phyloP scores from a whole-genome alignment of 2,329 filamentous ascomycete species.

The Scleromitrula shiraiana region DNA sequence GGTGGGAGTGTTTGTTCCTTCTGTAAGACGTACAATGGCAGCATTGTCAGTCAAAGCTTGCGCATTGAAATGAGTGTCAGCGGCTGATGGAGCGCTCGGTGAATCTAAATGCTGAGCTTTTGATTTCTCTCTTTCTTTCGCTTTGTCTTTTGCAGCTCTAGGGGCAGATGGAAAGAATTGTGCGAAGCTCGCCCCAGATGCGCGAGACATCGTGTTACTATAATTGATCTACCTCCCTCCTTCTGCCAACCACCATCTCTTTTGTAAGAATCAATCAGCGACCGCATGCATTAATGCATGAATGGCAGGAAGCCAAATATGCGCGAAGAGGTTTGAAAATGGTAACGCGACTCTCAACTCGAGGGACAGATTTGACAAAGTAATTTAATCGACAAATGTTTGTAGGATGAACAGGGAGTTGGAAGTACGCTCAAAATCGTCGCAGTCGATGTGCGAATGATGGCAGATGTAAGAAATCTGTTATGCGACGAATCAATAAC shows the following conservation, averaged over 20 bases:
- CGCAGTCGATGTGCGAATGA: constrained; percentile 11
- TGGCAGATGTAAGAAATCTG: background rate
- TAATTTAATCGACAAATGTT: constrained; percentile 9
- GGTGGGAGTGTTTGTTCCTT: constrained; percentile 15
- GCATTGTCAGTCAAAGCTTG: constrained; percentile 27
- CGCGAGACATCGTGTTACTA: constrained; percentile 64
- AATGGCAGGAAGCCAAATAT: constrained; percentile 15
- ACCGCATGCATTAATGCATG: constrained; percentile 23
- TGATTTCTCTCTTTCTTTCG: constrained; percentile 53
- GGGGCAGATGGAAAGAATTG: constrained; percentile 80
- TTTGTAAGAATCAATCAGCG: constrained; percentile 16
- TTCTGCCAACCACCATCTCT: constrained; percentile 28
- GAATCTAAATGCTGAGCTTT: constrained; percentile 33
- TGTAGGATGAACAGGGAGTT: constrained; percentile 3
- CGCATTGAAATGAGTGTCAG: constrained; percentile 29
- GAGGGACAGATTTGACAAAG: constrained; percentile 6
- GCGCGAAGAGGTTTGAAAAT: constrained; percentile 18
- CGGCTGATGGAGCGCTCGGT: constrained; percentile 25
- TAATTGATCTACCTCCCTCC: constrained; percentile 29
- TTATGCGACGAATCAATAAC: constrained; percentile 3
- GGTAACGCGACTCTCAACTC: constrained; percentile 14
- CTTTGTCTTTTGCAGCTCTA: constrained; percentile 43
- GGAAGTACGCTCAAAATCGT: background rate
- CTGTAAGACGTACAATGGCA: constrained; percentile 21
- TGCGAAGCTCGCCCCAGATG: constrained; percentile 68